Percentiles rank a stretch among this genome's conserved stretches.
These are phyloP conservation scores for Phtheirospermum japonicum DNA, from an alignment of 257 asterid species.

Conservation along the genomic window DNA sequence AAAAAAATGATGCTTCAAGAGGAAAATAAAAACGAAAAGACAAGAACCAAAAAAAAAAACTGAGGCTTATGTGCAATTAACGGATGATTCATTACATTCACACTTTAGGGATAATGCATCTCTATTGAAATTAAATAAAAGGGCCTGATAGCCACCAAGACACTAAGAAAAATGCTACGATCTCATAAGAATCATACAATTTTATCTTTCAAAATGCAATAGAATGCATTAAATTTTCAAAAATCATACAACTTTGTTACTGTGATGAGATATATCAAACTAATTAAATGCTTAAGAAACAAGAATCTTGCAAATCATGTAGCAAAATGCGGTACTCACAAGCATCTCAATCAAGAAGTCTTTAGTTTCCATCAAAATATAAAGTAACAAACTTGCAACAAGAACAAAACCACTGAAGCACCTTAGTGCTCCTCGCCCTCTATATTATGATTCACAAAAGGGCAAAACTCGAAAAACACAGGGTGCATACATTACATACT, in stretches of 20 bases:
- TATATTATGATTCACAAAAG: not conserved
- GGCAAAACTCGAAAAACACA: not conserved
- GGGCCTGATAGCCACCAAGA: too few relatives aligned
- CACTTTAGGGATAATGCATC: not conserved
- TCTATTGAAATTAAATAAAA: too few relatives aligned
- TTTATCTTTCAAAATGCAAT: not conserved
- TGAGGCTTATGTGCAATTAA: not conserved
- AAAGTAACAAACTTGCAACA: not conserved
- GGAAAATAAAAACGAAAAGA: too few relatives aligned
- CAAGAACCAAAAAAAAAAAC: not conserved
- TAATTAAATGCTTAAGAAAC: not conserved
- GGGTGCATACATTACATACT: not conserved
- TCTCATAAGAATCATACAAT: too few relatives aligned
- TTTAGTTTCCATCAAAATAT: not conserved
- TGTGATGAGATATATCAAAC: not conserved
- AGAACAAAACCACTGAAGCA: not conserved
- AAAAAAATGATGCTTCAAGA: not conserved
- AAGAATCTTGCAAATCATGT: not conserved
- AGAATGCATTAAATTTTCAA: not conserved
- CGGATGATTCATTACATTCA: not conserved
- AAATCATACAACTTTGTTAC: not conserved
- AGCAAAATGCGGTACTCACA: not conserved
- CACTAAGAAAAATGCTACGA: not conserved
- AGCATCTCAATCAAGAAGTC: not conserved
- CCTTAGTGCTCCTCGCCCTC: not conserved